phyloP scores from a whole-genome alignment of 805 yeast genomes.

The Starmerella cellae region DNA sequence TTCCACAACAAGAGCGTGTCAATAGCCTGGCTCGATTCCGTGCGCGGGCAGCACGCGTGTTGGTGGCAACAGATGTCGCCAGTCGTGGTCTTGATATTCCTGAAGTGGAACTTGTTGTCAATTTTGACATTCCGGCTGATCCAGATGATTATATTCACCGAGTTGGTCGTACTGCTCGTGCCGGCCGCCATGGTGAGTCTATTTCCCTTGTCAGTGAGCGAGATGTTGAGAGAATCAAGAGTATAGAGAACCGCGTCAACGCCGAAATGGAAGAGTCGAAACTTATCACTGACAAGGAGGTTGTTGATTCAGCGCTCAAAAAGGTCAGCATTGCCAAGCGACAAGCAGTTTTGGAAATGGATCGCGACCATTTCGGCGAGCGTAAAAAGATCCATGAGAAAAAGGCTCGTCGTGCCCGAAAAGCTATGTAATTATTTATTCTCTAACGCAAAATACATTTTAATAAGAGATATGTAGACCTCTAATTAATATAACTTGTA shows the following conservation, averaged over 20 bases:
- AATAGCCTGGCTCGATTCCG: constrained; percentile 84
- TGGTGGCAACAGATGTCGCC: constrained; percentile 94
- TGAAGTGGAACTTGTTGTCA: constrained; percentile 73
- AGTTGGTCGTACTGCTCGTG: constrained; percentile 98
- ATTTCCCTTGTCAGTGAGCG: constrained; percentile 72
- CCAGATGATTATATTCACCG: constrained; percentile 94
- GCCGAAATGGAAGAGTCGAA: constrained; percentile 67
- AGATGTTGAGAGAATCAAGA: constrained; percentile 66
- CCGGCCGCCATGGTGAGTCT: constrained; percentile 79
- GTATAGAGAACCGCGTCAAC: constrained; percentile 75
- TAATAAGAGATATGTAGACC: not conserved
- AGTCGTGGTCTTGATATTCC: constrained; percentile 97
- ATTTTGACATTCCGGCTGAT: constrained; percentile 89
- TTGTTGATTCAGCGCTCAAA: constrained; percentile 59
- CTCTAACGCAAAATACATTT: too few relatives aligned
- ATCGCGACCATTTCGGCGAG: constrained; percentile 77
- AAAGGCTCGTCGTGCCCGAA: constrained; percentile 5
- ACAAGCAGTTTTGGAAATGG: constrained; percentile 89
- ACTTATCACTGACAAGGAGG: constrained; percentile 57
- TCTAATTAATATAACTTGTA: too few relatives aligned
- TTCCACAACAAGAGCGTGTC: constrained; percentile 86
- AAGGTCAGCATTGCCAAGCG: constrained; percentile 71
- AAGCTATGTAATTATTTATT: not conserved
- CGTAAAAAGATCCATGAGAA: constrained; percentile 39
- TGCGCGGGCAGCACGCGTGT: constrained; percentile 84